Conservation (phyloP, 2,329 filamentous ascomycete genomes). For the Nigrograna mackinnonii region DNA sequence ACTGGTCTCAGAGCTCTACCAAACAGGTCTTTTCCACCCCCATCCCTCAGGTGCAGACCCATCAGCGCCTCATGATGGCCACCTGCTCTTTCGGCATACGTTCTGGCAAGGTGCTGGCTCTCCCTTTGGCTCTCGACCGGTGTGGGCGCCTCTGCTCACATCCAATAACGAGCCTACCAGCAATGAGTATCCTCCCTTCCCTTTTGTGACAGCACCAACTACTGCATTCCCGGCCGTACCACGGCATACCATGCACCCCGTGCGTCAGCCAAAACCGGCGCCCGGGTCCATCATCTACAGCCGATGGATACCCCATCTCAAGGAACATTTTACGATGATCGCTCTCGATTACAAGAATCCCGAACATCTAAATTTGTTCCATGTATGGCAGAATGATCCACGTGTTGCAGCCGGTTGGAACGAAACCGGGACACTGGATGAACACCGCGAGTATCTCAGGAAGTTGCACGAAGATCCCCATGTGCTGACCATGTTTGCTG, state of each 20-base stretch:
- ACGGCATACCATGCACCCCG: slow-evolving; percentile 69
- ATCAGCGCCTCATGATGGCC: slow-evolving; percentile 37
- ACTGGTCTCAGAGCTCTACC: slow-evolving; percentile 45
- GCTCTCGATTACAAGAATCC: slow-evolving; percentile 68
- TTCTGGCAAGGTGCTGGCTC: slow-evolving; percentile 51
- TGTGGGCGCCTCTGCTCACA: slow-evolving; percentile 41
- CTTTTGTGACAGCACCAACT: slow-evolving; percentile 50
- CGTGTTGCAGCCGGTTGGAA: slow-evolving; percentile 82
- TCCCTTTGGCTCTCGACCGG: slow-evolving; percentile 45
- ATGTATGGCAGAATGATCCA: slow-evolving; percentile 82
- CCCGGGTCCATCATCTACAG: slow-evolving; percentile 75
- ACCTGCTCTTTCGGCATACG: slow-evolving; percentile 56
- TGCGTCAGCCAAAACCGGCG: slow-evolving; percentile 71
- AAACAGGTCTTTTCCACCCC: slow-evolving; percentile 47
- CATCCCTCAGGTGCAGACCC: slow-evolving; percentile 43
- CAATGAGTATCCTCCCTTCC: slow-evolving; percentile 44
- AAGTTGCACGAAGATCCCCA: slow-evolving; percentile 73
- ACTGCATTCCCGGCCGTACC: slow-evolving; percentile 51
- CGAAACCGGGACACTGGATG: slow-evolving; percentile 73
- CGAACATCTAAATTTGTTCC: slow-evolving; percentile 71
- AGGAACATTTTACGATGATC: slow-evolving; percentile 78
- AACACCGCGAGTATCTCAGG: slow-evolving; percentile 73
- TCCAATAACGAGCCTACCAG: slow-evolving; percentile 43
- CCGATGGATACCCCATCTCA: slow-evolving; percentile 75
- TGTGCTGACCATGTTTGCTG: slow-evolving; percentile 69